Evolutionary conservation across 129 eudicot species (phyloP).

Genomic region (Cynara cardunculus): DNA sequence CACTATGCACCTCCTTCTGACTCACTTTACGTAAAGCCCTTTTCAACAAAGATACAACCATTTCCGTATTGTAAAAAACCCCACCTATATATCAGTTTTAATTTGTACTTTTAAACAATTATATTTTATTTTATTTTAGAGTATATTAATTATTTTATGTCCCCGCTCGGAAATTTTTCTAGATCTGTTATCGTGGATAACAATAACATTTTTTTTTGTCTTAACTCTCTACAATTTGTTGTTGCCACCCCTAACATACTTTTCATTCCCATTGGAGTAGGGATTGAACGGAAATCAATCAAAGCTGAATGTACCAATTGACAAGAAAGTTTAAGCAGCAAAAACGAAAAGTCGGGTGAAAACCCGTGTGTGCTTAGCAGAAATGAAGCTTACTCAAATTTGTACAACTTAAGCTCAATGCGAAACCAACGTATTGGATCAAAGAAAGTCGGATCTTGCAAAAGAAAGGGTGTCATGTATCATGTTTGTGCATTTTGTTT

Average conservation of each 20-base stretch:
- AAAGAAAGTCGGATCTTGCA: not conserved
- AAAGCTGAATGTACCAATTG: constrained; percentile 28
- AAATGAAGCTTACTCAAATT: not conserved
- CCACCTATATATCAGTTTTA: no score
- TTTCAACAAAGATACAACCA: not conserved
- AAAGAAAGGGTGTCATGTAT: not conserved
- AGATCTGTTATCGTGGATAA: not conserved
- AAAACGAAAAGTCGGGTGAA: not conserved
- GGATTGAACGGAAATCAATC: constrained; percentile 42
- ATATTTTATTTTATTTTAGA: no score
- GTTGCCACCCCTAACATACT: not conserved
- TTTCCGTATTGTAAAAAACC: no score
- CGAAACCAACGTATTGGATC: constrained; percentile 2
- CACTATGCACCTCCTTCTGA: no score
- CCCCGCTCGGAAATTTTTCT: not conserved
- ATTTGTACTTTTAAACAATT: no score
- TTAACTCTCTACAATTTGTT: not conserved
- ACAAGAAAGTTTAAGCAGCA: constrained; percentile 25
- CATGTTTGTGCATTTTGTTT: constrained; percentile 11
- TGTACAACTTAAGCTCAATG: not conserved
- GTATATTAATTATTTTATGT: no score
- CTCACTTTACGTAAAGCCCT: no score
- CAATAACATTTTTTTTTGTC: not conserved
- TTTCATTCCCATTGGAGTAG: constrained; percentile 39
- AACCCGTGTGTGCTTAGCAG: not conserved